Evolutionary conservation across 305 asterid genomes (phyloP).

Genomic region (Fraxinus sp.): DNA sequence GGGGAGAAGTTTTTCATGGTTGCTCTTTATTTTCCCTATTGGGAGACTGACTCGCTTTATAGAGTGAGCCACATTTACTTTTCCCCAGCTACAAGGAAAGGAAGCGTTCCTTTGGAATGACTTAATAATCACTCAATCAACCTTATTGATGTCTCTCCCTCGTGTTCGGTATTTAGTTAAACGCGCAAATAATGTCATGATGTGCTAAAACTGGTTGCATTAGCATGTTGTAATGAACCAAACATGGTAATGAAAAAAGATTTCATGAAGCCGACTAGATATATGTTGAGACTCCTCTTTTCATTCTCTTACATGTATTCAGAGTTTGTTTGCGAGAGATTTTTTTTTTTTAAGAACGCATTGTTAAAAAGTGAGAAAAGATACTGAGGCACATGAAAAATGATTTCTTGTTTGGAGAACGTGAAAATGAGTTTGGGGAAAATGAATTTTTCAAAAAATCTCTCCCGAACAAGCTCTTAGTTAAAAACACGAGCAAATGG

Average conservation of each 20-base stretch:
- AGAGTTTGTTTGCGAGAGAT: background rate
- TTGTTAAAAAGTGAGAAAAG: background rate
- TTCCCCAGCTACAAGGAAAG: constrained; percentile 49
- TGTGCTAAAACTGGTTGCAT: background rate
- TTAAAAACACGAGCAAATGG: background rate
- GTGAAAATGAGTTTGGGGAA: background rate
- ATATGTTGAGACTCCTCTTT: background rate
- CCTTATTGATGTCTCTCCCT: background rate
- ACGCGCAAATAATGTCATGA: background rate
- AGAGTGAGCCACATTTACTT: constrained; percentile 26
- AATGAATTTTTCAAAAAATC: background rate
- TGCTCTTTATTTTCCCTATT: constrained; percentile 7
- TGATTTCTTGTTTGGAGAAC: background rate
- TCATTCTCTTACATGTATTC: background rate
- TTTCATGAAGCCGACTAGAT: background rate
- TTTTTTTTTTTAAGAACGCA: background rate
- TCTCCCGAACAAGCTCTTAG: background rate
- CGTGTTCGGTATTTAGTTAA: background rate
- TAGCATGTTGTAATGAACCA: background rate
- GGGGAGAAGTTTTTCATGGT: constrained; percentile 31
- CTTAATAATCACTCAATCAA: constrained; percentile 47
- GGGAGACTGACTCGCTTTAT: constrained; percentile 1
- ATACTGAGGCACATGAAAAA: background rate
- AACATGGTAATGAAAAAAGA: background rate
- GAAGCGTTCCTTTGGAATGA: constrained; percentile 52